Percentiles rank a stretch among this genome's conserved stretches.
Evolutionary conservation across 768 basidiomycete genomes (phyloP).

Genomic region (Ephemerocybe angulata): DNA sequence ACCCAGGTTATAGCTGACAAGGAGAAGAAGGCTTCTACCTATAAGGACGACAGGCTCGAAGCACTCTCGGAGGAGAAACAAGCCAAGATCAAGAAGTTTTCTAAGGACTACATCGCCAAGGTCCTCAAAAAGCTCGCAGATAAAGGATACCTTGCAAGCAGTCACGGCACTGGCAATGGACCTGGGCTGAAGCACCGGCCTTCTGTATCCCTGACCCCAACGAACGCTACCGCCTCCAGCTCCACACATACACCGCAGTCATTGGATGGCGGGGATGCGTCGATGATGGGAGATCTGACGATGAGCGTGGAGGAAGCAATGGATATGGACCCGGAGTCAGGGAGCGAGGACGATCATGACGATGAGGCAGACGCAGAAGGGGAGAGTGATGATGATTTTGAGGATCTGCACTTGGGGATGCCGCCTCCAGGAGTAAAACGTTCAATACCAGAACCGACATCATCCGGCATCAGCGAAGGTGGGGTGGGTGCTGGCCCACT

Average conservation of each 20-base stretch:
- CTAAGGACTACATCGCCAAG: conserved; percentile 88
- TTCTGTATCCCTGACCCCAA: conserved; percentile 23
- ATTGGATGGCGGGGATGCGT: conserved; percentile 25
- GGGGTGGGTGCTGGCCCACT: no score
- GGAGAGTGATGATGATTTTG: conserved; percentile 31
- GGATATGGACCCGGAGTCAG: conserved; percentile 23
- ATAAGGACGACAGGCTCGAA: conserved; percentile 70
- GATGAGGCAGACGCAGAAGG: conserved; percentile 18
- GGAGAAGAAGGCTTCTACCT: conserved; percentile 88
- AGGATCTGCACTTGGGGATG: no score
- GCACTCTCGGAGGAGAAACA: conserved; percentile 82
- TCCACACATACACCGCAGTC: conserved; percentile 41
- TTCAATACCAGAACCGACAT: no score
- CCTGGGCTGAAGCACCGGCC: conserved; percentile 20
- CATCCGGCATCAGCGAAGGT: no score
- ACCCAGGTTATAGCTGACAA: conserved; percentile 87
- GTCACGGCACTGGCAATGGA: neutral
- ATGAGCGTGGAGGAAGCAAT: conserved; percentile 25
- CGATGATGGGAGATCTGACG: conserved; percentile 13
- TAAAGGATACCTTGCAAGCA: conserved; percentile 19
- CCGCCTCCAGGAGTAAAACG: no score
- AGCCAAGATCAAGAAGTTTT: conserved; percentile 86
- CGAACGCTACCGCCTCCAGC: conserved; percentile 17
- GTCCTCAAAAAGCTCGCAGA: conserved; percentile 67
- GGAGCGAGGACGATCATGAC: conserved; percentile 13